A percentile compares a stretch with the other conserved stretches of the same genome.
phyloP scores from a whole-genome alignment of 768 basidiomycete species.

The Mycena belliarum region DNA sequence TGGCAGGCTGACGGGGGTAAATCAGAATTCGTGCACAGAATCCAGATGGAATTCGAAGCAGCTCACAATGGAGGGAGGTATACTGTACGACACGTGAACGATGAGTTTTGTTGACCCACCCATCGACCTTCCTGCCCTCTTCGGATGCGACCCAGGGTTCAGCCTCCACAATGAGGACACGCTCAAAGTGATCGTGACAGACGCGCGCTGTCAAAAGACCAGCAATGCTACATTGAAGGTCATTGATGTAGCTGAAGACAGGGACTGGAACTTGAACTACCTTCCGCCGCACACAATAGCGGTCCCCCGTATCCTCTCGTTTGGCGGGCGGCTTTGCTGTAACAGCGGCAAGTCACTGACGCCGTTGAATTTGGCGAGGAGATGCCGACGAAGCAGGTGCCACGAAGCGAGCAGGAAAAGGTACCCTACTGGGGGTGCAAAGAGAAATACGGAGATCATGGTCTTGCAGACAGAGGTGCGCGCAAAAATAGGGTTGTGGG shows the following conservation, averaged over 20 bases:
- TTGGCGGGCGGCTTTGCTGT: not conserved
- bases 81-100: constrained; percentile 30
- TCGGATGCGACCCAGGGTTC: constrained; percentile 28
- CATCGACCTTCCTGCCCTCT: constrained; percentile 20
- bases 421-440: not conserved
- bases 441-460: not conserved
- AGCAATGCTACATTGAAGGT: constrained; percentile 27
- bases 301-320: not conserved
- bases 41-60: not conserved
- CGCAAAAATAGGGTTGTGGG: no score
- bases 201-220: constrained; percentile 32
- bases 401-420: not conserved
- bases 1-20: not conserved
- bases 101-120: constrained; percentile 2
- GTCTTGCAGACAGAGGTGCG: no score
- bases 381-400: not conserved
- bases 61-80: constrained; percentile 23
- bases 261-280: no score
- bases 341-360: not conserved
- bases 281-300: constrained; percentile 6
- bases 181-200: constrained; percentile 33
- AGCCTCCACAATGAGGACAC: constrained; percentile 32
- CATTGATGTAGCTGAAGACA: no score
- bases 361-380: not conserved
- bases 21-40: no score